Conservation (phyloP, 805 yeast species). For the Wickerhamiella vanderwaltii region DNA sequence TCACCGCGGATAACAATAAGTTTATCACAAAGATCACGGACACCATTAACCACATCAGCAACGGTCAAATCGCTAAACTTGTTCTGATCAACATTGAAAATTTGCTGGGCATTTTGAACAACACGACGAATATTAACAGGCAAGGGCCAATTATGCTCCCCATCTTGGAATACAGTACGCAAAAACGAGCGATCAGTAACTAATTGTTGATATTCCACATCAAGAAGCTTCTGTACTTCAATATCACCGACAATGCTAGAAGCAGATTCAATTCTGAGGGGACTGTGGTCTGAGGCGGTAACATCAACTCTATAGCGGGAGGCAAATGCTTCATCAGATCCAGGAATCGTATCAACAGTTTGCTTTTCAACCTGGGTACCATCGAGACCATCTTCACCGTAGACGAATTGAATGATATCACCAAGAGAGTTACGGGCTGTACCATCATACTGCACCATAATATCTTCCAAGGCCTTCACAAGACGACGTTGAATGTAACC, state of each 20-base stretch:
- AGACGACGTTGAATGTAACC: conserved; percentile 98
- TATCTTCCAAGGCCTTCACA: conserved; percentile 92
- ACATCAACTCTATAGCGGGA: conserved; percentile 77
- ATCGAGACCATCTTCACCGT: conserved; percentile 99
- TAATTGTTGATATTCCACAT: conserved; percentile 73
- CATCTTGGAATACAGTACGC: conserved; percentile 78
- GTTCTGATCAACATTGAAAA: conserved; percentile 83
- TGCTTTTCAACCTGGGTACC: conserved; percentile 97
- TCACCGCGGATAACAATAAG: conserved; percentile 74
- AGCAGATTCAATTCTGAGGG: conserved; percentile 74
- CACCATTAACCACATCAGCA: conserved; percentile 64
- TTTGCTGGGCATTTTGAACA: conserved; percentile 92
- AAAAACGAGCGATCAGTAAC: conserved; percentile 63
- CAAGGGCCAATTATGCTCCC: conserved; percentile 94
- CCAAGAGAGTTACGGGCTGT: conserved; percentile 97
- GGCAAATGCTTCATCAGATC: conserved; percentile 74
- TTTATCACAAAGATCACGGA: conserved; percentile 52
- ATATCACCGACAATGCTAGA: conserved; percentile 84
- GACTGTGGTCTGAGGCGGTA: conserved; percentile 51
- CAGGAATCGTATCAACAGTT: conserved; percentile 89
- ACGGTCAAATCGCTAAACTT: conserved; percentile 84
- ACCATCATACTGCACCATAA: conserved; percentile 96
- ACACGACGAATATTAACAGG: conserved; percentile 97
- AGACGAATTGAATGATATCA: conserved; percentile 86
- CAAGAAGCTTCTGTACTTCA: conserved; percentile 65